These are phyloP conservation scores for Russula lepida DNA, from an alignment of 768 basidiomycete genomes.

Conservation along the genomic window DNA sequence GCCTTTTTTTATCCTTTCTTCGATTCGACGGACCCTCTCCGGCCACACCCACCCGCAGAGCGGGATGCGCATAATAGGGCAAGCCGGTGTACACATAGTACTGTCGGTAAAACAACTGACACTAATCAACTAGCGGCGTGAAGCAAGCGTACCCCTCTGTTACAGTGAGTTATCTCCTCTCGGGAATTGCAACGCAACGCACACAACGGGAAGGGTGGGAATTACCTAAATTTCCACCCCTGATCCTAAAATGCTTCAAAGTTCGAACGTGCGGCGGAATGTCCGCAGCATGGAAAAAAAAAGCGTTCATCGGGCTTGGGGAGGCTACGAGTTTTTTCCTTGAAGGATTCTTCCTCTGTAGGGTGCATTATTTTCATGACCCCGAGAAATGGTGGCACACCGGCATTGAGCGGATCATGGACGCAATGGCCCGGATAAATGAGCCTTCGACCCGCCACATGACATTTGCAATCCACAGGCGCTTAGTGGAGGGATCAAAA, in stretches of 20 bases:
- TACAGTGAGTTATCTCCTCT: constrained; percentile 10
- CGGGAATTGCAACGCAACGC: not conserved
- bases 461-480: constrained; percentile 11
- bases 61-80: not conserved
- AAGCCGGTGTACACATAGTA: not conserved
- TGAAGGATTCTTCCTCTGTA: not conserved
- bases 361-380: not conserved
- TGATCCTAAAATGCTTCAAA: not conserved
- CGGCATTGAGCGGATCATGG: constrained; percentile 5
- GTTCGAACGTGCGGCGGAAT: constrained; percentile 1
- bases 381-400: constrained; percentile 3
- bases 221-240: constrained; percentile 14
- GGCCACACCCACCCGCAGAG: not conserved
- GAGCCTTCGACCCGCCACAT: constrained; percentile 10
- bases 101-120: not conserved
- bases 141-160: not conserved
- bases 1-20: too few species aligned
- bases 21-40: too few species aligned
- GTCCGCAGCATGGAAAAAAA: not conserved
- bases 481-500: constrained; percentile 1
- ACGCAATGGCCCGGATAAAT: not conserved
- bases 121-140: not conserved
- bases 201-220: constrained; percentile 1
- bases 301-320: not conserved
- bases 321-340: not conserved